Conservation (phyloP, 805 yeast genomes). For the Candida fluviatilis region DNA sequence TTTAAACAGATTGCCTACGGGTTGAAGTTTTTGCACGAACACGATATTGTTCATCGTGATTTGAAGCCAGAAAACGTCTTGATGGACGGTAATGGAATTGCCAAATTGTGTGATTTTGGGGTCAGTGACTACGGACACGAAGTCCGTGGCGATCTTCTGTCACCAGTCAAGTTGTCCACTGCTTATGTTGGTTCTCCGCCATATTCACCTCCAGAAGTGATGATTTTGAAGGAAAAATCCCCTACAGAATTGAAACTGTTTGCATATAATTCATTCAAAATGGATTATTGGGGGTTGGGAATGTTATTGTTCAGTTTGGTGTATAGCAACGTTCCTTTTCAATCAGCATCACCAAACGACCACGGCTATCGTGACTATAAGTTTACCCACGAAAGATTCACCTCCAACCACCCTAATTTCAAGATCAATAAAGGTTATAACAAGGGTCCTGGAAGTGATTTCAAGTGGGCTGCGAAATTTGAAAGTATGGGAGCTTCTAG, state of each 20-base stretch:
- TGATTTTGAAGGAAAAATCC: constrained; percentile 41
- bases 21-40: constrained; percentile 55
- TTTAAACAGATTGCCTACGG: constrained; percentile 69
- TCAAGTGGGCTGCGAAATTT: constrained; percentile 61
- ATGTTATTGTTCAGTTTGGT: constrained; percentile 59
- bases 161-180: constrained; percentile 36
- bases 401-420: constrained; percentile 44
- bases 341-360: constrained; percentile 44
- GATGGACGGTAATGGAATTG: constrained; percentile 54
- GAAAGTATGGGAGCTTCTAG: constrained; percentile 59
- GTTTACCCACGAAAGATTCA: constrained; percentile 40
- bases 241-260: constrained; percentile 28
- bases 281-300: constrained; percentile 76
- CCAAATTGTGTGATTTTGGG: constrained; percentile 74
- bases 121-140: constrained; percentile 64
- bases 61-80: constrained; percentile 72
- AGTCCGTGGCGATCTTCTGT: constrained; percentile 44
- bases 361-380: constrained; percentile 53
- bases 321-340: constrained; percentile 58
- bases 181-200: constrained; percentile 77
- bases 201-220: constrained; percentile 75
- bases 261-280: constrained; percentile 59
- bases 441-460: constrained; percentile 69
- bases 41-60: constrained; percentile 69
- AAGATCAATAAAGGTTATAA: constrained; percentile 39